A percentile compares a stretch with the other conserved stretches of the same genome.
Evolutionary conservation across 1,284 basidiomycete genomes (phyloP).

Genomic region (Boletus austroedulis): DNA sequence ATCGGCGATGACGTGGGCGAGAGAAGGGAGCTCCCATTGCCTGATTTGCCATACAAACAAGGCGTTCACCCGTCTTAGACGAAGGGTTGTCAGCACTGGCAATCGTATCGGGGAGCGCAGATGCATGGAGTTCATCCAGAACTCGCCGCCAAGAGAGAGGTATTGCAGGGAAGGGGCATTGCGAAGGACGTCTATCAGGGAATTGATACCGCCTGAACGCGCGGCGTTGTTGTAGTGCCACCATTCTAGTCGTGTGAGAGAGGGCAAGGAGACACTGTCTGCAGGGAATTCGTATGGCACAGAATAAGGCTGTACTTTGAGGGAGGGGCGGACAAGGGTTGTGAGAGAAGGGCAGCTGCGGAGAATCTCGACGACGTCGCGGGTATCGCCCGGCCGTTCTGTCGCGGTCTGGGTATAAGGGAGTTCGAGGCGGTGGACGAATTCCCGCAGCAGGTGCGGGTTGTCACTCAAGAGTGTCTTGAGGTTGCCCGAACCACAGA

Average conservation of each 20-base stretch:
- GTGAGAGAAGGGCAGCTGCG: slow-evolving; percentile 48
- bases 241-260: slow-evolving; percentile 66
- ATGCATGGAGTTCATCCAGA: slow-evolving; percentile 33
- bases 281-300: slow-evolving; percentile 56
- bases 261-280: slow-evolving; percentile 43
- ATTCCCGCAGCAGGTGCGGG: slow-evolving; percentile 36
- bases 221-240: slow-evolving; percentile 60
- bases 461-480: slow-evolving; percentile 29
- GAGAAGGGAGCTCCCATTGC: slow-evolving; percentile 53
- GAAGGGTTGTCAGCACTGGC: slow-evolving; percentile 48
- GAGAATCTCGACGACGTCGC: slow-evolving; percentile 44
- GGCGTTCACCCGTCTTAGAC: slow-evolving; percentile 49
- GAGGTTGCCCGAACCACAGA: slow-evolving; percentile 38
- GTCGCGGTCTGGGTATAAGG: slow-evolving; percentile 55
- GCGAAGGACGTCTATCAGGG: slow-evolving; percentile 49
- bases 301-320: slow-evolving; percentile 22
- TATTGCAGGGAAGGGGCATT: slow-evolving; percentile 55
- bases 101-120: slow-evolving; percentile 37
- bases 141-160: slow-evolving; percentile 54
- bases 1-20: slow-evolving; percentile 41
- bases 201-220: slow-evolving; percentile 64
- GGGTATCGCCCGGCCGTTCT: slow-evolving; percentile 29
- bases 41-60: slow-evolving; percentile 48
- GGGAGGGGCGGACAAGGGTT: slow-evolving; percentile 53
- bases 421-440: slow-evolving; percentile 53